A percentile compares a stretch with the other conserved stretches of the same genome.
Evolutionary conservation across 148 eudicot genomes (phyloP).

Genomic region (Spergularia marina): DNA sequence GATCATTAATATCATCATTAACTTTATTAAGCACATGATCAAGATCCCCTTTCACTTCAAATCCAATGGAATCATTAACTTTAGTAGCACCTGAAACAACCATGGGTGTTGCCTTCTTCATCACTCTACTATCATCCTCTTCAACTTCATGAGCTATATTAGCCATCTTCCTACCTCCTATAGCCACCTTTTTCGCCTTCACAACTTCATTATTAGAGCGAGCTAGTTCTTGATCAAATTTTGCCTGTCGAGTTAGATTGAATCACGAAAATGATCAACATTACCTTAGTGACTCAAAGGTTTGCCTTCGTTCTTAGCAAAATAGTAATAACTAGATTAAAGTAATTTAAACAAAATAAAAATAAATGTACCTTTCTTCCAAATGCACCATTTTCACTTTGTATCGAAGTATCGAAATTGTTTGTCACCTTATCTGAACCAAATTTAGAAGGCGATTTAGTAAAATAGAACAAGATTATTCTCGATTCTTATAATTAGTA

Average conservation of each 20-base stretch:
- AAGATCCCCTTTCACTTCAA: constrained; percentile 20
- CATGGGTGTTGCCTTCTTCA: constrained; percentile 2
- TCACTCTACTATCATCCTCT: constrained; percentile 10
- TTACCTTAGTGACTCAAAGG: too few species aligned
- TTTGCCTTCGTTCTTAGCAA: too few species aligned
- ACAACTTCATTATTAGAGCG: constrained; percentile 8
- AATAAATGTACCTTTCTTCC: constrained; percentile 13
- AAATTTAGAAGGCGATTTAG: constrained; percentile 1
- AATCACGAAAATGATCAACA: too few species aligned
- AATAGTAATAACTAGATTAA: background rate
- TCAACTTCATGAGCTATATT: constrained; percentile 11
- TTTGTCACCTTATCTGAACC: constrained; percentile 29
- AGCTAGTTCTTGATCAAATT: constrained; percentile 21
- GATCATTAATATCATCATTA: constrained; percentile 20
- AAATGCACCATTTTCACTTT: constrained; percentile 6
- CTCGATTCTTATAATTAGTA: background rate
- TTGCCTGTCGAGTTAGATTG: background rate
- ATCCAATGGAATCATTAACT: constrained; percentile 23
- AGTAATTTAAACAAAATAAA: background rate
- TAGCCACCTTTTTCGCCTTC: constrained; percentile 16
- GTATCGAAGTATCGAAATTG: background rate
- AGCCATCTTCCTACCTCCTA: constrained; percentile 54
- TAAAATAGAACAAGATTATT: background rate
- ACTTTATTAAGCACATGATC: constrained; percentile 24
- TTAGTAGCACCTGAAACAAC: constrained; percentile 48